Evolutionary conservation across 441 rosid genomes (phyloP).

Genomic region (Brassica hybrid): DNA sequence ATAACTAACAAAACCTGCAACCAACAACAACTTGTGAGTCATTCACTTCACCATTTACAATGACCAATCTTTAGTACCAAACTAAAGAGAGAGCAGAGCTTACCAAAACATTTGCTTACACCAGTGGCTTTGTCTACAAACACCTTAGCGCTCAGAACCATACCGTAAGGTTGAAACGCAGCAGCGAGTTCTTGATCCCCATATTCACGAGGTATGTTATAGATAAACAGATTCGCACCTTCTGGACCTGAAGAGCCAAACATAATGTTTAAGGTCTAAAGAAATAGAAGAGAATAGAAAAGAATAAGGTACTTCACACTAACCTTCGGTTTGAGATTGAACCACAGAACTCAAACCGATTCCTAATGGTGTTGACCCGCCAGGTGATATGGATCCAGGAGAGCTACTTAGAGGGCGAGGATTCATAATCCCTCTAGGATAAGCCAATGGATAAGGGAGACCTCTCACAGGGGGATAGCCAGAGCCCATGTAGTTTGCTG

Average conservation of each 20-base stretch:
- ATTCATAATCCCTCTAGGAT: constrained; percentile 76
- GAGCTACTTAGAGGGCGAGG: constrained; percentile 69
- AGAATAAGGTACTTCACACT: constrained; percentile 7
- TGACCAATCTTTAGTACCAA: constrained; percentile 5
- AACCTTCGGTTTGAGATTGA: constrained; percentile 95
- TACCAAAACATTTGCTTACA: constrained; percentile 98
- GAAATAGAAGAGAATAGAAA: constrained; percentile 8
- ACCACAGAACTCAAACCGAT: constrained; percentile 67
- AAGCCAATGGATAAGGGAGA: constrained; percentile 74
- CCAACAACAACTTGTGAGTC: constrained; percentile 13
- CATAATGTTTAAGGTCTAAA: constrained; percentile 21
- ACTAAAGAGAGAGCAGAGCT: constrained; percentile 38
- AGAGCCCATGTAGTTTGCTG: constrained; percentile 76
- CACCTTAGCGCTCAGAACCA: constrained; percentile 90
- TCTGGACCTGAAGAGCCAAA: constrained; percentile 76
- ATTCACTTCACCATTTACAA: constrained; percentile 11
- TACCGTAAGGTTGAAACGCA: constrained; percentile 85
- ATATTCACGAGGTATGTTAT: constrained; percentile 96
- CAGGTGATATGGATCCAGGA: constrained; percentile 58
- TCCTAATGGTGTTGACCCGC: constrained; percentile 62
- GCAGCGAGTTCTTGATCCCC: constrained; percentile 90
- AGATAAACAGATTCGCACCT: constrained; percentile 93
- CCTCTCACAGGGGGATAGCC: constrained; percentile 78
- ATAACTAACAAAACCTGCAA: constrained; percentile 97
- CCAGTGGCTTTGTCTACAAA: constrained; percentile 96